Evolutionary conservation across 1,139 yeast genomes (phyloP), one percentile per base, ranked within the genome.

Genomic region (Hyphopichia wangnamkhiaoensis): DNA sequence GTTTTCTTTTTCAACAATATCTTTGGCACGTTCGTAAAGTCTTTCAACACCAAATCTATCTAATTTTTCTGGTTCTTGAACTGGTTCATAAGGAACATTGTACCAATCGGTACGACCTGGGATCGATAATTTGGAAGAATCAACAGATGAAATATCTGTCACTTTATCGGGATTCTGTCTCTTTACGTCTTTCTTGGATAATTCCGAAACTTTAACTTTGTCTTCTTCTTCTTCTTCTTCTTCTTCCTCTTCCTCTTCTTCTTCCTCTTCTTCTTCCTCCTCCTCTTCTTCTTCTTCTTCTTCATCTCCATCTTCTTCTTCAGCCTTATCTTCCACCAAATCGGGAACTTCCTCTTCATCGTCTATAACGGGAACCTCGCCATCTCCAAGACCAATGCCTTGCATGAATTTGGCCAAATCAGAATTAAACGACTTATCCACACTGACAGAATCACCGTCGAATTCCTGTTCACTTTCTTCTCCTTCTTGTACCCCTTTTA

Each of bases 81-180:
- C 56, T 15, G 78, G 71, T 25, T 52, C 54, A 17, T 54, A 46
- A 8, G 63, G 61, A 10, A 58, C 56, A 45, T 83, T 78, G 59
- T 81, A 87, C 97, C 96, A 89, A 47, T 85, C 90, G 15, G 79
- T 68, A 51, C 84, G 78, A 30, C 84, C 79, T 16, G 85, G 83
- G 26, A 89, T 65, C 1, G 71, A 43, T 35, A 87, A 70, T 47
- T 78, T 81, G 31, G 79, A 77, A 15, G 83, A 68, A 36, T 69
- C 69, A 16, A 84, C 83, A 3, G 82, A 67, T 35, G 79, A 70
- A 29, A 81, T 62, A 46, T 79, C 71, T 13, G 76, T 70, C 24
- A 83, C 54, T 58, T 71, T 72, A 55, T 74, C 74, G 4, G 63
- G 31, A 53, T 59, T 43, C 44, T 56, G 32, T 52, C 53, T 54